A percentile compares a stretch with the other conserved stretches of the same genome.
Conservation (phyloP, 768 basidiomycete genomes). For the Mycena amicta region DNA sequence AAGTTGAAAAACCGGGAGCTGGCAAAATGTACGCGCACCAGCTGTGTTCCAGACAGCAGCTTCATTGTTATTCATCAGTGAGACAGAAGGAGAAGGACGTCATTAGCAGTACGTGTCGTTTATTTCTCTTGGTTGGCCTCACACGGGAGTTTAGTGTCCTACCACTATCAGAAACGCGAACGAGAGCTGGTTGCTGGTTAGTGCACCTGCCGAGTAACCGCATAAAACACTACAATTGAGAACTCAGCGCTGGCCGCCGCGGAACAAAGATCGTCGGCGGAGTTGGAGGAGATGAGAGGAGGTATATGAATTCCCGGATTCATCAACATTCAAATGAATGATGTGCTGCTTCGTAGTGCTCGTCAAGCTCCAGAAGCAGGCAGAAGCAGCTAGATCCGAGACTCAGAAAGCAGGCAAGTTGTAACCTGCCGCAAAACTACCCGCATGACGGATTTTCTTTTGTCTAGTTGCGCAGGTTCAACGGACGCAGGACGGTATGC, state of each 20-base stretch:
- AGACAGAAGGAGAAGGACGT: conserved; percentile 18
- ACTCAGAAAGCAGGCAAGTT: conserved; percentile 6
- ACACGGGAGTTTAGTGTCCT: conserved; percentile 10
- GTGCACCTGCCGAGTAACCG: no score
- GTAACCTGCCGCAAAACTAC: background rate
- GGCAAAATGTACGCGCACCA: conserved; percentile 8
- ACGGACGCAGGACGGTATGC: background rate
- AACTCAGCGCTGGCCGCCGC: conserved; percentile 11
- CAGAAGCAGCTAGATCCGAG: conserved; percentile 2
- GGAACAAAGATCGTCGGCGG: conserved; percentile 12
- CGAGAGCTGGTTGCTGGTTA: conserved; percentile 11
- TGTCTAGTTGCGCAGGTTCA: background rate
- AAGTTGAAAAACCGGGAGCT: conserved; percentile 15
- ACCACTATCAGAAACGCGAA: conserved; percentile 19
- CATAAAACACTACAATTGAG: no score
- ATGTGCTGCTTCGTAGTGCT: no score
- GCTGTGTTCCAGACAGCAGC: no score
- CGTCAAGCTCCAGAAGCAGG: conserved; percentile 4
- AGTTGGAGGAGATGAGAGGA: conserved; percentile 16
- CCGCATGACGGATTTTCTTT: no score
- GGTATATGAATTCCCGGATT: no score
- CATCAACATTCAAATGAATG: no score
- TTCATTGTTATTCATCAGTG: conserved; percentile 11
- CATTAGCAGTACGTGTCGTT: conserved; percentile 9
- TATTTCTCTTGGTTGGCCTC: background rate